Percentiles rank a stretch among this genome's conserved stretches.
These are phyloP conservation scores for Rhododendron ferrugineum DNA, from an alignment of 148 eudicot species.

Conservation along the genomic window DNA sequence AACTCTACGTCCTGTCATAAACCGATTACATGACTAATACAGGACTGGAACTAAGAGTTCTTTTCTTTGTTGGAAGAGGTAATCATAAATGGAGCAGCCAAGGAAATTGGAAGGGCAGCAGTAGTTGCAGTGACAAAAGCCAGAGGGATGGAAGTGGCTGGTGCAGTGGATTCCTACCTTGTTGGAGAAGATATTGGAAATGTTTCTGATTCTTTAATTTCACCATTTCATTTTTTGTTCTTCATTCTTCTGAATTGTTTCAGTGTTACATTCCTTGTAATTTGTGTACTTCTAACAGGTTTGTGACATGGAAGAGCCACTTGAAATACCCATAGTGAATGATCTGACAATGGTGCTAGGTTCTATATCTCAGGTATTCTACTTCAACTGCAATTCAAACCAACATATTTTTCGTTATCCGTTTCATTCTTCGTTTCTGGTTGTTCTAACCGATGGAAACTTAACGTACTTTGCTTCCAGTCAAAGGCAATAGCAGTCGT, in stretches of 20 bases:
- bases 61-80: constrained; percentile 37
- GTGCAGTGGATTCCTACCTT: constrained; percentile 67
- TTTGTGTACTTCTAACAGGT: constrained; percentile 29
- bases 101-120: constrained; percentile 90
- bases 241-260: background rate
- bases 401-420: background rate
- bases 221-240: background rate
- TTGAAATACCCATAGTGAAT: constrained; percentile 80
- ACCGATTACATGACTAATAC: background rate
- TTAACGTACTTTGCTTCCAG: constrained; percentile 23
- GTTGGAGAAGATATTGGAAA: constrained; percentile 85
- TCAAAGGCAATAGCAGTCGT: constrained; percentile 62
- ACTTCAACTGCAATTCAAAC: background rate
- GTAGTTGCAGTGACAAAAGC: constrained; percentile 73
- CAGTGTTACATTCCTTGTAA: background rate
- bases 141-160: constrained; percentile 96
- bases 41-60: constrained; percentile 9
- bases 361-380: constrained; percentile 82
- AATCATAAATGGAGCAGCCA: constrained; percentile 83
- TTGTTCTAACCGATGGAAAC: background rate
- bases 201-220: constrained; percentile 19
- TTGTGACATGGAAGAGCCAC: constrained; percentile 83
- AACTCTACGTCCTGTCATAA: background rate
- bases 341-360: constrained; percentile 93
- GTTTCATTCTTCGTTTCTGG: background rate